A percentile compares a stretch with the other conserved stretches of the same genome.
Evolutionary conservation across 1,139 yeast genomes (phyloP).

Genomic region (Fermentozyma sake): DNA sequence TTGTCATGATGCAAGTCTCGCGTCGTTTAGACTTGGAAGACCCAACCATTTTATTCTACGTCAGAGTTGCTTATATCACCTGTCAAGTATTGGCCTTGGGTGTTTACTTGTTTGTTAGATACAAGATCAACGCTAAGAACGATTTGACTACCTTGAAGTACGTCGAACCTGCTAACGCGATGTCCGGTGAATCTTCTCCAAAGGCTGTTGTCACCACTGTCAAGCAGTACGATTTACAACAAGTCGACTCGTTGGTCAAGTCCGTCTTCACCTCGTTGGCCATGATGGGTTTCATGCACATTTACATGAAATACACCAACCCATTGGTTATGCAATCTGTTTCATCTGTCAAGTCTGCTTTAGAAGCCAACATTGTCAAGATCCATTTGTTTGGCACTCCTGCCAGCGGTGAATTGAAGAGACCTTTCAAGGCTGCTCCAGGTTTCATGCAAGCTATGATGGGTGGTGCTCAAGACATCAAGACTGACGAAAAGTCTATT

Average conservation of each 20-base stretch:
- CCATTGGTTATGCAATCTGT: slow-evolving; percentile 95
- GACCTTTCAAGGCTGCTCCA: slow-evolving; percentile 93
- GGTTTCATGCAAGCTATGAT: slow-evolving; percentile 70
- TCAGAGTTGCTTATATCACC: slow-evolving; percentile 66
- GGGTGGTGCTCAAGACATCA: slow-evolving; percentile 49
- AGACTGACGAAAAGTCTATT: slow-evolving; percentile 83
- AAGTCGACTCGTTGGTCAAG: slow-evolving; percentile 74
- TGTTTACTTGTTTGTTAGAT: slow-evolving; percentile 62
- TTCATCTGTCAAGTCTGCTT: slow-evolving; percentile 83
- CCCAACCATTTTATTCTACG: slow-evolving; percentile 69
- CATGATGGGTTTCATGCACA: slow-evolving; percentile 98
- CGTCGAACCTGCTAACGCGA: slow-evolving; percentile 79
- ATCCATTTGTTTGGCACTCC: slow-evolving; percentile 83
- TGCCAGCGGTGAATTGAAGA: slow-evolving; percentile 87
- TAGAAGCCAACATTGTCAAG: slow-evolving; percentile 88
- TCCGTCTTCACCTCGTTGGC: slow-evolving; percentile 85
- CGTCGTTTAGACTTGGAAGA: slow-evolving; percentile 88
- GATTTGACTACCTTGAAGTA: slow-evolving; percentile 90
- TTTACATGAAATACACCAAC: slow-evolving; percentile 96
- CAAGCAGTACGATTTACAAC: slow-evolving; percentile 89
- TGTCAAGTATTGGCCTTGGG: slow-evolving; percentile 65
- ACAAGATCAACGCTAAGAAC: slow-evolving; percentile 65
- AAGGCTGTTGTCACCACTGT: slow-evolving; percentile 84
- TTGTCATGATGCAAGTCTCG: slow-evolving; percentile 95
- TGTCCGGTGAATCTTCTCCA: slow-evolving; percentile 71